Evolutionary conservation across 1,139 yeast genomes (phyloP), one percentile per base, ranked within the genome.

Genomic region (Lipomyces yarrowii): DNA sequence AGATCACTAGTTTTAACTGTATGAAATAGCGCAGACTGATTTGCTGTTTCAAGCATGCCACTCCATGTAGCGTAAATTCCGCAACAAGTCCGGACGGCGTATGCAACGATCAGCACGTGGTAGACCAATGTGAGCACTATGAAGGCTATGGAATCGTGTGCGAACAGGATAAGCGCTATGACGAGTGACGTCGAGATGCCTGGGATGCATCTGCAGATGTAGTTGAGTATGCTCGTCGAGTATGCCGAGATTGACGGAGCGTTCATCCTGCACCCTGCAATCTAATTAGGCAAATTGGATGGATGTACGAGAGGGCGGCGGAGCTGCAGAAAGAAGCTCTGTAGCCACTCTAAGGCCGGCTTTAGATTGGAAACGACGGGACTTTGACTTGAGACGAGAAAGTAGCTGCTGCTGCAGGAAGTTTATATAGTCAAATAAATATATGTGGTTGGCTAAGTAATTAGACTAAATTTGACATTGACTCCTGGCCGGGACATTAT

Each of bases 131-230:
- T 67, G 18, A 62, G 37, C 52, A 21, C 37, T 21, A 59, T 21
- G 42, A 67, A 61, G 18, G 21, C 53, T 8, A 26, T 4, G 3
- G 57, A 32, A 21, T 56, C 46, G 33, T 46, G 39, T 21, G 35
- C 37, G 13, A 51, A 30, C n/a, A 57, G 30, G 4, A 54, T 23
- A 23, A 61, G n/a, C 21, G n/a, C 54, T n/a, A 63, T 21, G 39
- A 62, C 56, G 51, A 64, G 61, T 32, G 60, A 18, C 2, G 69
- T 66, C 18, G 69, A 66, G n/a, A 66, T 15, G 7, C 69, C 69
- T 3, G 69, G 69, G 26, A 57, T 42, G 35, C 61, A 57, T 26
- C 63, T 54, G 23, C 58, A 30, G 15, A 39, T 30, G 37, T 59
- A 63, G 21, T 26, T 42, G 13, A 54, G 55, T 26, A 54, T 53